These are phyloP conservation scores for Pyrenochaeta sp. DNA, from an alignment of 2,329 filamentous ascomycete genomes.

Conservation along the genomic window DNA sequence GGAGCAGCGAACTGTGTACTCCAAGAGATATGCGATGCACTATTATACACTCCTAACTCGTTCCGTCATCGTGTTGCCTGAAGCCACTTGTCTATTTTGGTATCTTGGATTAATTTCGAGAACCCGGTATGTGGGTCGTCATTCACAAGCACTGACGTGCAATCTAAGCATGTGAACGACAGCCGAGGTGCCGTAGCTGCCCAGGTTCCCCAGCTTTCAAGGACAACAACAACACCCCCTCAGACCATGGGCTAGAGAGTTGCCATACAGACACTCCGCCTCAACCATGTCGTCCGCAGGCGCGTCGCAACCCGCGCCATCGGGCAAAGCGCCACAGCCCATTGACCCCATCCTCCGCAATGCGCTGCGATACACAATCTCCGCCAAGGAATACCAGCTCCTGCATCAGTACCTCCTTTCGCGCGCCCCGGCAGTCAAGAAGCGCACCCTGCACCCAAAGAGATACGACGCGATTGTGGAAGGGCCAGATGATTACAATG, in stretches of 20 bases:
- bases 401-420: slow-evolving; percentile 85
- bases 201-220: slow-evolving; percentile 23
- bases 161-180: slow-evolving; percentile 15
- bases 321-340: slow-evolving; percentile 33
- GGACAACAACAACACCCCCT: slow-evolving; percentile 18
- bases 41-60: too few relatives aligned
- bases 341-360: slow-evolving; percentile 81
- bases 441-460: slow-evolving; percentile 58
- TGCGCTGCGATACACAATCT: slow-evolving; percentile 81
- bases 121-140: too few relatives aligned
- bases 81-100: too few relatives aligned
- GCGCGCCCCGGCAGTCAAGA: slow-evolving; percentile 68
- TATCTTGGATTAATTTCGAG: too few relatives aligned
- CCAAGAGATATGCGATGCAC: too few relatives aligned
- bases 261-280: slow-evolving; percentile 8
- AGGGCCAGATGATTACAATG: slow-evolving; percentile 57
- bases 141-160: too few relatives aligned
- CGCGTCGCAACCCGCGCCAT: slow-evolving; percentile 35
- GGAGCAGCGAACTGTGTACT: too few relatives aligned
- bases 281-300: slow-evolving; percentile 45
- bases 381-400: slow-evolving; percentile 83
- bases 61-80: too few relatives aligned
- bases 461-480: slow-evolving; percentile 60
- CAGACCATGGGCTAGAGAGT: slow-evolving; percentile 24
- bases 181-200: slow-evolving; percentile 1